These are phyloP conservation scores for Hermanozyma aechmeae DNA, from an alignment of 805 yeast genomes.

Conservation along the genomic window DNA sequence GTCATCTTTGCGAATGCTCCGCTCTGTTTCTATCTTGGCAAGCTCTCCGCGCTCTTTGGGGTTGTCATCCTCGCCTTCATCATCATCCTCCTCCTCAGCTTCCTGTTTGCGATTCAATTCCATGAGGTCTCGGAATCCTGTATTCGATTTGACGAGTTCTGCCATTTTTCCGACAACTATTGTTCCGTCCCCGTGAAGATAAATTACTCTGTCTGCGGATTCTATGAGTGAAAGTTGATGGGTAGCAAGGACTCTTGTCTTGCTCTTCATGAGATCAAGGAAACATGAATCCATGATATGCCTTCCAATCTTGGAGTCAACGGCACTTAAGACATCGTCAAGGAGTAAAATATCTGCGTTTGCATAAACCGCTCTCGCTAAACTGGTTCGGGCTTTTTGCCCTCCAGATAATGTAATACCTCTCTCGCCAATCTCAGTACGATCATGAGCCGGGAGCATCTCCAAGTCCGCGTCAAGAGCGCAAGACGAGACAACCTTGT, in stretches of 20 bases:
- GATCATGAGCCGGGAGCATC: conserved; percentile 24
- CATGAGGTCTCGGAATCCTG: conserved; percentile 2
- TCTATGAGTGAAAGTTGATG: conserved; percentile 27
- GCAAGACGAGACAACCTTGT: conserved; percentile 19
- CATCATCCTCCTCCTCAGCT: neutral
- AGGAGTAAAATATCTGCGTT: conserved; percentile 19
- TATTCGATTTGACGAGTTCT: conserved; percentile 9
- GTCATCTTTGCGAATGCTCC: neutral
- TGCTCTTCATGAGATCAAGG: conserved; percentile 16
- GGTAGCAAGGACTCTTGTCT: conserved; percentile 28
- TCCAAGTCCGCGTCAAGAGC: conserved; percentile 23
- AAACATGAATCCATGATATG: conserved; percentile 25
- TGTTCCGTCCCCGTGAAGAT: conserved; percentile 22
- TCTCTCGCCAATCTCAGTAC: conserved; percentile 28
- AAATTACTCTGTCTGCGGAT: conserved; percentile 21
- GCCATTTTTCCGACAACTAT: conserved; percentile 21
- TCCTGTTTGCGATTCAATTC: neutral
- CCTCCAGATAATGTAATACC: conserved; percentile 31
- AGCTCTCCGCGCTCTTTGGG: too few relatives aligned
- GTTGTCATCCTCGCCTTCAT: conserved; percentile 1
- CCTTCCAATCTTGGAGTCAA: conserved; percentile 29
- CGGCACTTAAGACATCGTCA: conserved; percentile 29
- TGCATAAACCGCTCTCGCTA: conserved; percentile 28
- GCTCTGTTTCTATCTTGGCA: neutral
- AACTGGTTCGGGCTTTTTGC: conserved; percentile 26